Evolutionary conservation across 345 rosid species (phyloP).

Genomic region (Leavenworthia alabamica): DNA sequence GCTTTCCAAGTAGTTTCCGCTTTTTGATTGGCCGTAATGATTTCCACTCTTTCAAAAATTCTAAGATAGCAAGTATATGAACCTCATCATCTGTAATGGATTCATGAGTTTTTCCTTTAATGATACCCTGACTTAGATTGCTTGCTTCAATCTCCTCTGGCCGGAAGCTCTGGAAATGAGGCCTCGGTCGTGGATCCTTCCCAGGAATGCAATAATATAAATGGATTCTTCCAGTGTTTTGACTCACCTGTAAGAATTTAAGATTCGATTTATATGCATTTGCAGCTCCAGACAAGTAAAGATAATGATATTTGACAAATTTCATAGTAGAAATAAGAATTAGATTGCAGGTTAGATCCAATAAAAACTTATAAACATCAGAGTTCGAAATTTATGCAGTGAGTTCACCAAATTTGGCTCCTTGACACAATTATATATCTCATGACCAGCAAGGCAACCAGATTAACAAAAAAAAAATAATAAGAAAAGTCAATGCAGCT

Average conservation of each 20-base stretch:
- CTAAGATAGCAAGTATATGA: constrained; percentile 43
- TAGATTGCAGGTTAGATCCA: constrained; percentile 3
- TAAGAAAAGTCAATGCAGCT: constrained; percentile 8
- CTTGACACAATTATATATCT: neutral
- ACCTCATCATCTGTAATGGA: constrained; percentile 33
- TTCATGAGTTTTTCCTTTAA: constrained; percentile 28
- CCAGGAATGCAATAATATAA: constrained; percentile 70
- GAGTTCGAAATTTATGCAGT: neutral
- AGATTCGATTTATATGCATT: constrained; percentile 5
- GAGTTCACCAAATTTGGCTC: constrained; percentile 16
- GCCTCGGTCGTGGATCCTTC: constrained; percentile 66
- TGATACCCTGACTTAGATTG: constrained; percentile 13
- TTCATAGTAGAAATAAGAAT: neutral
- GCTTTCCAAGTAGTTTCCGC: constrained; percentile 74
- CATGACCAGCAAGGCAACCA: neutral
- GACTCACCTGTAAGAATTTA: constrained; percentile 61
- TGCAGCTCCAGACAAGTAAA: constrained; percentile 1
- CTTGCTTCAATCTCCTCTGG: constrained; percentile 66
- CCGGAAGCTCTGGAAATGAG: constrained; percentile 68
- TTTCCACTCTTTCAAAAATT: constrained; percentile 70
- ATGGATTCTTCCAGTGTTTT: constrained; percentile 85
- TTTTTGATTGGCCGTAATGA: constrained; percentile 68
- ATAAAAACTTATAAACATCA: neutral
- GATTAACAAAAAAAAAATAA: too few relatives aligned
- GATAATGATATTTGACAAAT: neutral